phyloP scores from a whole-genome alignment of 1,139 yeast genomes.

The Saccharomycopsis crataegensis region DNA sequence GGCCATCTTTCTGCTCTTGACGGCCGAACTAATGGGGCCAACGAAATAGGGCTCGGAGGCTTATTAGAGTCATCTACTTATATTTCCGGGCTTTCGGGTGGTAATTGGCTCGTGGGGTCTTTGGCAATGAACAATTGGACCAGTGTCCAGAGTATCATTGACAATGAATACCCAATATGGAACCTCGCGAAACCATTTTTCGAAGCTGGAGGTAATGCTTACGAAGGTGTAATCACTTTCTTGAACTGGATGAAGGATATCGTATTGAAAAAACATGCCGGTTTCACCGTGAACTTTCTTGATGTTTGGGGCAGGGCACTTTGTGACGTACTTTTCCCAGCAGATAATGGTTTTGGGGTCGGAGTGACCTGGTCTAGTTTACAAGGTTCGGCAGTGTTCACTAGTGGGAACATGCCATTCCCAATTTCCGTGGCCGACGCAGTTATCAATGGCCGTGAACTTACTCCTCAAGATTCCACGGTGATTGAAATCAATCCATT shows the following conservation, averaged over 20 bases:
- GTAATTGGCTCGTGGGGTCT: constrained; percentile 66
- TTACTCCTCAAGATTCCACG: constrained; percentile 46
- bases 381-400: constrained; percentile 40
- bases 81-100: constrained; percentile 66
- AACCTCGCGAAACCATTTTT: constrained; percentile 36
- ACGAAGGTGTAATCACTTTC: constrained; percentile 27
- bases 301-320: constrained; percentile 79
- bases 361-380: constrained; percentile 62
- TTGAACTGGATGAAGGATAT: constrained; percentile 46
- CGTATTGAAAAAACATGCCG: constrained; percentile 48
- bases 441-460: constrained; percentile 49
- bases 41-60: constrained; percentile 57
- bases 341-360: constrained; percentile 49
- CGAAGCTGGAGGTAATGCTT: constrained; percentile 40
- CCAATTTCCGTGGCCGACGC: constrained; percentile 52
- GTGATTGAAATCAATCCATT: constrained; percentile 49
- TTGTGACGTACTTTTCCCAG: constrained; percentile 59
- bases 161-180: constrained; percentile 39
- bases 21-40: constrained; percentile 53
- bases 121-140: constrained; percentile 62
- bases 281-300: constrained; percentile 59
- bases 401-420: constrained; percentile 52
- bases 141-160: constrained; percentile 42
- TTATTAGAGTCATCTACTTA: constrained; percentile 56
- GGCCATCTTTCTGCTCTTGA: constrained; percentile 83